These are phyloP conservation scores for Heterobasidion occidentale DNA, from an alignment of 1,284 basidiomycete species.

Conservation along the genomic window DNA sequence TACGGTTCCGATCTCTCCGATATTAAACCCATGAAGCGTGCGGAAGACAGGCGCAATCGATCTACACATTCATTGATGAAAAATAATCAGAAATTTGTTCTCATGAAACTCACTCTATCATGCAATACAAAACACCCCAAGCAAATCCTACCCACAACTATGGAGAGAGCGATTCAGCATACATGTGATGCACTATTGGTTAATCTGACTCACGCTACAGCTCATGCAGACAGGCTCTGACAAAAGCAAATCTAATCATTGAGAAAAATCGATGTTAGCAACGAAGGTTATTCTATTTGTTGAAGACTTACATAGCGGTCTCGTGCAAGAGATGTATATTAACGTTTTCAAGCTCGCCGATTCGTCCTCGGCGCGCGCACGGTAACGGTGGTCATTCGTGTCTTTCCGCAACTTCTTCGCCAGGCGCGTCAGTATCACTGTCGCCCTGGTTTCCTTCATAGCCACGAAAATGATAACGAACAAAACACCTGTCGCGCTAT, in stretches of 20 bases:
- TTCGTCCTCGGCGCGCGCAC: constrained; percentile 59
- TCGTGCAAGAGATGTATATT: constrained; percentile 59
- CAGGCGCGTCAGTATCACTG: constrained; percentile 51
- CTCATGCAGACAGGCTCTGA: constrained; percentile 74
- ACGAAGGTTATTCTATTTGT: not conserved
- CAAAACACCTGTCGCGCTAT: constrained; percentile 37
- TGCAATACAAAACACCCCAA: constrained; percentile 72
- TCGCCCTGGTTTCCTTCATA: constrained; percentile 57
- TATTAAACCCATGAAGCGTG: constrained; percentile 58
- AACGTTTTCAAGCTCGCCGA: constrained; percentile 43
- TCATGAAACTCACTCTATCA: constrained; percentile 43
- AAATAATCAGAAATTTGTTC: not conserved
- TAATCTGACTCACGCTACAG: constrained; percentile 50
- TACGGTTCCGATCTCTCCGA: constrained; percentile 53
- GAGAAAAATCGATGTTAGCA: not conserved
- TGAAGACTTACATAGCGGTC: constrained; percentile 50
- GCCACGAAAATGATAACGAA: constrained; percentile 36
- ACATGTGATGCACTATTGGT: not conserved
- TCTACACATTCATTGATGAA: constrained; percentile 22
- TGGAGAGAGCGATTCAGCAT: not conserved
- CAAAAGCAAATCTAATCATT: constrained; percentile 44
- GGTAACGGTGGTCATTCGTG: constrained; percentile 53
- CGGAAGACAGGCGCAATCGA: constrained; percentile 56
- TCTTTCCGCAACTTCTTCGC: constrained; percentile 54
- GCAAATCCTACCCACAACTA: constrained; percentile 71